Base-by-base conservation (phyloP, 2,329 filamentous ascomycete genomes). In the Venturia oleaginea region DNA sequence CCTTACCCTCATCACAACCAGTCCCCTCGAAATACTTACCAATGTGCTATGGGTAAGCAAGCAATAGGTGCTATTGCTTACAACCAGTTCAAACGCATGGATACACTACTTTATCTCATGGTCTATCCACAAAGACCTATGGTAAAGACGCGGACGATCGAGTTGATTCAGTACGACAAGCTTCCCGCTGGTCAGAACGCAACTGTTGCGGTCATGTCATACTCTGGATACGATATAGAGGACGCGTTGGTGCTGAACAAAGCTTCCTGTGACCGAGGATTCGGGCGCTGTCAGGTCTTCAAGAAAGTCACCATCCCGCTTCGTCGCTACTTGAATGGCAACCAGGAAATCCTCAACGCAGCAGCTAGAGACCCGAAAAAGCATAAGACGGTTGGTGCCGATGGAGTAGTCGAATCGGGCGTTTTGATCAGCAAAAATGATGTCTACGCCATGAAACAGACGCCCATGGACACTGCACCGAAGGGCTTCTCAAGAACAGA, bases 31-130 rank as follows among this genome's bases (percentile, higher is more conserved):
- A 99, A 99, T 74, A 99, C 94, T 0, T 99, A 99, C 73, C 93
- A 97, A 81, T 97, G 93, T 78, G 94, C 94, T 78, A 99, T 99
- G 94, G 94, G 94, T 84, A 99, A 99, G 79, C 94, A 99, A 89
- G 94, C 94, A 46, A 97, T 99, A 74, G 94, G 94, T 40, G 92
- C 93, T 40, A 97, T 99, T 73, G 94, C 93, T 19, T 96, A 96
- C 73, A 99, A 99, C 73, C 94, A 99, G 75, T 96, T 97, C 78
- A 90, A 93, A 71, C 88, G 94, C 65, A 97, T 99, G 74, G 94
- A 99, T 72, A 97, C 93, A 0, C 82, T 99, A 19, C 84, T 99
- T 7, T 97, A 97, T 74, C 90, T 96, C 1, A 90, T 99, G 79
- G 94, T 99, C 3, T 99, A 99, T 72, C 94, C 94, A 7, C 95